Percentiles rank a stretch among this genome's conserved stretches.
phyloP scores from a whole-genome alignment of 805 yeast species.

The Zygoascus tannicola region DNA sequence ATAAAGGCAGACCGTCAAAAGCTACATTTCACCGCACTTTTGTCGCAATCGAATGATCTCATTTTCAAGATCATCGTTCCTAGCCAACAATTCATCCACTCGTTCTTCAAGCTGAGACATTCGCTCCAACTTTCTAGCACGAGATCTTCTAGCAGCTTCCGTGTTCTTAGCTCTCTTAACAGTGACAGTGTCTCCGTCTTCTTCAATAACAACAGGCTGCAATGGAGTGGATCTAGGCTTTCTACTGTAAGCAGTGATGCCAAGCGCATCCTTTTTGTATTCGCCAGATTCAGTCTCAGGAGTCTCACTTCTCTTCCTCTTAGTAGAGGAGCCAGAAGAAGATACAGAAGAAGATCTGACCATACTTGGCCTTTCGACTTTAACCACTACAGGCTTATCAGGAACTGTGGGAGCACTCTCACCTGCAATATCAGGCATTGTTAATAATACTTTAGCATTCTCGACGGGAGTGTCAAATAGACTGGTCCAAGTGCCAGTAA shows the following conservation, averaged over 20 bases:
- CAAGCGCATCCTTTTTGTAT: slow-evolving; percentile 54
- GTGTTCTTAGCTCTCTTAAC: slow-evolving; percentile 92
- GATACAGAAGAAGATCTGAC: slow-evolving; percentile 7
- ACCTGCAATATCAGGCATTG: neutral
- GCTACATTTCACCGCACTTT: slow-evolving; percentile 8
- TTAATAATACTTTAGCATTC: neutral
- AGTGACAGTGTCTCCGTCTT: slow-evolving; percentile 52
- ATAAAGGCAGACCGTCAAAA: too few species aligned
- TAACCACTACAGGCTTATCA: neutral
- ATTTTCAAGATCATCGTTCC: slow-evolving; percentile 48
- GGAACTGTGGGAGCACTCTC: neutral
- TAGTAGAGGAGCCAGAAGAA: neutral
- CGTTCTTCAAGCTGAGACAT: slow-evolving; percentile 72
- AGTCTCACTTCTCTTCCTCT: slow-evolving; percentile 17
- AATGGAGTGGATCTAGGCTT: slow-evolving; percentile 68
- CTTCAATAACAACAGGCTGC: slow-evolving; percentile 53
- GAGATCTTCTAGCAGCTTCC: slow-evolving; percentile 93
- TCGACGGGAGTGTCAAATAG: slow-evolving; percentile 20
- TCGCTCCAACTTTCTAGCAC: slow-evolving; percentile 87
- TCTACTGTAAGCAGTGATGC: slow-evolving; percentile 66
- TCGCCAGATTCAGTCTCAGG: slow-evolving; percentile 3
- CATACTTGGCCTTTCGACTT: neutral
- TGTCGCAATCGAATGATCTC: slow-evolving; percentile 54
- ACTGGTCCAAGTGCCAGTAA: slow-evolving; percentile 26
- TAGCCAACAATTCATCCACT: slow-evolving; percentile 53